Base-by-base conservation (phyloP, 164 flowering plant species). In the Warburgia ugandensis region DNA sequence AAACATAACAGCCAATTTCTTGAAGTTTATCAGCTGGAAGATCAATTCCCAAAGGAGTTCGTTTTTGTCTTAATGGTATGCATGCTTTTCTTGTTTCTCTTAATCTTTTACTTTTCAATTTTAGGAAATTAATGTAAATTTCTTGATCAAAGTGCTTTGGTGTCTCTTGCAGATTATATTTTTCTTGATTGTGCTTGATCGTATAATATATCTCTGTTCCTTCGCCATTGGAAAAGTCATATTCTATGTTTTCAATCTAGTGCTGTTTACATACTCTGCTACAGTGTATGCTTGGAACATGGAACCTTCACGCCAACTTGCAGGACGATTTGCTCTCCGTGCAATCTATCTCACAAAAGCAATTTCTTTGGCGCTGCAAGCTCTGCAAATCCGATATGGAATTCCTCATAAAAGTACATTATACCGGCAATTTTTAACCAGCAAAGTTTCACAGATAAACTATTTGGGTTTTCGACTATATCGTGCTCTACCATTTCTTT, bases 1-100 rank as follows among this genome's bases (percentile, higher is more conserved):
- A 81, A 89, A 58, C 78, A 84, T 64, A 89, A 81, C 32, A 84
- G 80, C 54, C 80, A 94, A 52, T 76, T 94, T 70, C 90, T 94
- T 25, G 97, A 84, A 40, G 94, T 86, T 39, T 89, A 79, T 74
- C 97, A 94, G 75, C 96, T 89, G 55, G 97, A 94, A 75, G 99
- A 94, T 70, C 99, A 94, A 64, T 94, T 94, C 60, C 99, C 99
- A 0, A 86, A 78, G 54, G 97, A 89, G 58, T 94, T 68, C 52
- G 96, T 94, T 3, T 79, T 84, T 60, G 58, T 86, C 47, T 68
- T 94, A 29, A 84, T 94, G 84, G 99, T 92, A 70, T 67, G 69
- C 27, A 6, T 33, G 17, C 36, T 48, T 31, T 29, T 20, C 21
- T 45, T 5, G 10, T 17, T 37, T 9, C 25, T 20, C 17, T 32